Evolutionary conservation across 176 grass and related monocot species (phyloP), one percentile per base, ranked within the genome.

Genomic region (Carex littledalei): DNA sequence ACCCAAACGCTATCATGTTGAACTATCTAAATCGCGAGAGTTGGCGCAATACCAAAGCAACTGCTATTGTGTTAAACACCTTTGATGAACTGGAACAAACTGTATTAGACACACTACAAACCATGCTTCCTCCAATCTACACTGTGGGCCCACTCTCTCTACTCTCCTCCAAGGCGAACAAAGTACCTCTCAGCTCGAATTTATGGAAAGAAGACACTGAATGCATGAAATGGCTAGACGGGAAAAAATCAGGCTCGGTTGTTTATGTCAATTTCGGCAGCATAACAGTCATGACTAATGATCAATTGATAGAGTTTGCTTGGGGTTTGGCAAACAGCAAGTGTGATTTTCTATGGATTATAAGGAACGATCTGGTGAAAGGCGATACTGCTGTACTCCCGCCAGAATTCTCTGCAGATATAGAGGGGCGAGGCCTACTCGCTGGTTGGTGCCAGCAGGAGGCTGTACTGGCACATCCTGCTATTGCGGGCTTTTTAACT

Each of bases 211-310:
- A 94, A 72, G 84, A 95, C 76, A 64, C 62, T 3, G 81, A 78
- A 43, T 91, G 89, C 55, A 66, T 95, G 0, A 29, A 63, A 26
- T 95, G 94, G 94, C 87, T 95, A 17, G 63, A 89, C 32, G 83
- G 75, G 10, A 72, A 89, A 74, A 83, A 54, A 13, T 15, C 88
- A 0, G 63, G 76, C 53, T 95, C 89, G 1, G 89, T 95, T 32
- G 83, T 95, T n/a, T 95, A 95, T 79, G 91, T 95, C 5, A 95
- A 95, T 89, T 95, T 88, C 55, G 93, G 93, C 18, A 95, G 93
- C 84, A 84, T 94, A 78, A 87, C 82, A 0, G 90, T 92, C 2
- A 92, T 60, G 81, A 89, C 88, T 21, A 9, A 6, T 1, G 67
- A 62, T 1, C 90, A 92, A 41, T 55, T 94, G 20, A 4, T 41